A percentile compares a stretch with the other conserved stretches of the same genome.
phyloP scores from a whole-genome alignment of 768 basidiomycete genomes.

The Suillus weaverae region DNA sequence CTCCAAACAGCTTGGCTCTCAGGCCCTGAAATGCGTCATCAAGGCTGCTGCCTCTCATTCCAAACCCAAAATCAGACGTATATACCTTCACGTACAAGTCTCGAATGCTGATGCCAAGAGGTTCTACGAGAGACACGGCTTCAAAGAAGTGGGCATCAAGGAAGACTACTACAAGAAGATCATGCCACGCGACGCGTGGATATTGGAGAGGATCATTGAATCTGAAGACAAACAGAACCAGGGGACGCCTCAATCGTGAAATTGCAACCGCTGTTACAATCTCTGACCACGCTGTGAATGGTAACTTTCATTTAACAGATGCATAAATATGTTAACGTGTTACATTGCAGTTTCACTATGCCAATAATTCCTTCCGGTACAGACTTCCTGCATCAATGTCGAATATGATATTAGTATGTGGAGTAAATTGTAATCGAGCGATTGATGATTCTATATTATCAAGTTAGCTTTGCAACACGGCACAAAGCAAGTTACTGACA shows the following conservation, averaged over 20 bases:
- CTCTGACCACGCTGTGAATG: neutral
- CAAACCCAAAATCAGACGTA: slow-evolving; percentile 63
- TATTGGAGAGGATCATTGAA: slow-evolving; percentile 65
- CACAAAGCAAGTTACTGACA: neutral
- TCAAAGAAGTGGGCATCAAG: slow-evolving; percentile 63
- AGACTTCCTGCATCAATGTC: neutral
- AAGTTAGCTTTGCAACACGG: slow-evolving; percentile 1
- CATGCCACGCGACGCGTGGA: slow-evolving; percentile 80
- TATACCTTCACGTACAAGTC: slow-evolving; percentile 88
- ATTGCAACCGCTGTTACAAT: neutral
- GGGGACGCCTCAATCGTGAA: neutral
- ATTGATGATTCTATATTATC: slow-evolving; percentile 6
- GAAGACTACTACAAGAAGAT: slow-evolving; percentile 91
- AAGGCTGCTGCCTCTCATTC: slow-evolving; percentile 56
- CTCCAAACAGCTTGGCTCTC: slow-evolving; percentile 71
- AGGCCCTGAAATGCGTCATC: slow-evolving; percentile 67
- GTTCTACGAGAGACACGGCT: slow-evolving; percentile 86
- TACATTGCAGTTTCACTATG: slow-evolving; percentile 7
- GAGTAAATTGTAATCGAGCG: slow-evolving; percentile 2
- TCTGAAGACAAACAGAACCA: slow-evolving; percentile 3
- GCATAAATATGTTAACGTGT: slow-evolving; percentile 1
- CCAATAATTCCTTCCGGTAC: neutral
- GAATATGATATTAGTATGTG: slow-evolving; percentile 7
- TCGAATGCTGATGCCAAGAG: slow-evolving; percentile 73
- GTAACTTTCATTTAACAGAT: neutral